phyloP scores from a whole-genome alignment of 2,329 filamentous ascomycete species.

The Botrytis paeoniae region DNA sequence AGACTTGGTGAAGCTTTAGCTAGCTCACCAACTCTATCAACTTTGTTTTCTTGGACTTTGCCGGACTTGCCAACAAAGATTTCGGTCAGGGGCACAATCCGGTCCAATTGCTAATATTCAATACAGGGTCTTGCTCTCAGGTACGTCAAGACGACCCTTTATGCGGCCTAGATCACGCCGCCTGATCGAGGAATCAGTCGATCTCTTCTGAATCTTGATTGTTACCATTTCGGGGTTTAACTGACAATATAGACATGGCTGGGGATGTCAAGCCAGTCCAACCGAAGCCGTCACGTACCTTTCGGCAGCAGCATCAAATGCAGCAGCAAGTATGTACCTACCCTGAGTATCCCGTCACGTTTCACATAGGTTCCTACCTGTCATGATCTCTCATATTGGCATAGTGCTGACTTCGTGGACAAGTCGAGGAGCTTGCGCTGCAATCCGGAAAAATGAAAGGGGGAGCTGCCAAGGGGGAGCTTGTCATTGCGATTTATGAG shows the following conservation, averaged over 20 bases:
- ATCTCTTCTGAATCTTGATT: constrained; percentile 3
- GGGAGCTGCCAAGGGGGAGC: constrained; percentile 90
- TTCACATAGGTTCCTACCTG: not conserved
- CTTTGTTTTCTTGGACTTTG: not conserved
- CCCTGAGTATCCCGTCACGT: not conserved
- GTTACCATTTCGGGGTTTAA: constrained; percentile 8
- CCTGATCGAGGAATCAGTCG: constrained; percentile 1
- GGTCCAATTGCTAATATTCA: constrained; percentile 13
- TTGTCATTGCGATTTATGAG: constrained; percentile 95
- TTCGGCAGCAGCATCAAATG: constrained; percentile 84
- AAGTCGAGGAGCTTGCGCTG: constrained; percentile 77
- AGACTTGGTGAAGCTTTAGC: constrained; percentile 6
- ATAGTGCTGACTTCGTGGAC: constrained; percentile 17
- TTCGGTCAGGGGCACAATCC: not conserved
- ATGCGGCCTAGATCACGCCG: constrained; percentile 21
- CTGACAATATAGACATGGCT: constrained; percentile 67
- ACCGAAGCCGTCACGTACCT: constrained; percentile 77
- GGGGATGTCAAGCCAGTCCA: constrained; percentile 77
- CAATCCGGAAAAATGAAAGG: constrained; percentile 88
- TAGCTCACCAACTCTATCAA: not conserved
- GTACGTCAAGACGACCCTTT: constrained; percentile 48
- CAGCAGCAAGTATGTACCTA: constrained; percentile 55
- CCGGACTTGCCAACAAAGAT: constrained; percentile 14
- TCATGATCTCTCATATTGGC: constrained; percentile 8
- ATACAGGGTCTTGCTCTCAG: constrained; percentile 71